Base-by-base conservation (phyloP, 2,329 filamentous ascomycete species). In the Raffaelea arxii region DNA sequence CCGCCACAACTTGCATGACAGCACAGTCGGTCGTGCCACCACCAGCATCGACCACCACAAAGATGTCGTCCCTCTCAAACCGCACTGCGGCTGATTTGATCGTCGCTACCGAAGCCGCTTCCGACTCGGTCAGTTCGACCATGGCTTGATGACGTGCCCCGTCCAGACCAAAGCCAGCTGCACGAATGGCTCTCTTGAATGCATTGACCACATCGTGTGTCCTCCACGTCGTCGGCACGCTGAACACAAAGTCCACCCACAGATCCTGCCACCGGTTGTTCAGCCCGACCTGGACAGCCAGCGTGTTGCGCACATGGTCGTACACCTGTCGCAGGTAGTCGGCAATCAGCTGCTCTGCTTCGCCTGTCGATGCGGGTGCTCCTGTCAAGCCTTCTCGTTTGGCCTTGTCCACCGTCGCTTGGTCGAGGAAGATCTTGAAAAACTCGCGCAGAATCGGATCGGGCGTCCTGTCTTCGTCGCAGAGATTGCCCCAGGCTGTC, bases 141-240 rank as follows among this genome's bases (percentile, higher is more conserved):
- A 60, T 57, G 3, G 67, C 67, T 1, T 53, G 56, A 50, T 72
- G 69, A 1, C 51, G 51, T 0, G 53, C 55, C 0, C 68, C 65
- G 18, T 67, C 67, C 2, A 55, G 46, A 1, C 71, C 74, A 49
- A 76, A 79, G 0, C 74, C 74, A 1, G 72, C 69, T 16, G 63
- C 57, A 14, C 56, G 54, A 3, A 77, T 68, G 25, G 74, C 66
- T 1, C 55, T 54, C 48, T 71, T 71, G 59, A 76, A 78, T 5
- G 57, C 59, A 56, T 77, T 74, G 43, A 77, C 69, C 2, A 70
- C 68, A 7, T 65, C 64, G 48, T 71, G 62, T 2, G 61, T 69
- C 10, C 63, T 65, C 75, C 75, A 79, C 0, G 75, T 78, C 2
- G 75, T 78, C 0, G 75, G 75, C 1, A 77, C 73, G 40, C 70